Conservation (phyloP, 208 protist genomes). For the Trypanosoma vivax region DNA sequence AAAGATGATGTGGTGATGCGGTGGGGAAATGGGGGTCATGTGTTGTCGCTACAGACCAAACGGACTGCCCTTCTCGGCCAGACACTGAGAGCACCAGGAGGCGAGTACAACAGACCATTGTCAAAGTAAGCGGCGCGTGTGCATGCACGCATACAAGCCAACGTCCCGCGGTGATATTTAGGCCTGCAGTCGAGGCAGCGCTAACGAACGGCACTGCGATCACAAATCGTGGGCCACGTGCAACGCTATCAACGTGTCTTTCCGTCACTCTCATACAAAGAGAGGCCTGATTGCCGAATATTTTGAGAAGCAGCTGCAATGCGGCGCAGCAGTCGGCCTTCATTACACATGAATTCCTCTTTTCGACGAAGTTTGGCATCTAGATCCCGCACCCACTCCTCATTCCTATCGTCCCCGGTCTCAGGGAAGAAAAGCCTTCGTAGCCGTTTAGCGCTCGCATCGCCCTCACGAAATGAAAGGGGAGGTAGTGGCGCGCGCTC, state of each 20-base stretch:
- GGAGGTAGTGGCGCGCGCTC: slow-evolving; percentile 24
- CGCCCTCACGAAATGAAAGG: background rate
- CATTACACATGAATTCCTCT: slow-evolving; percentile 36
- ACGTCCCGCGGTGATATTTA: no score
- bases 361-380: slow-evolving; percentile 20
- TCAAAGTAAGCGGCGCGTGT: no score
- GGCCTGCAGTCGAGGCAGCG: no score
- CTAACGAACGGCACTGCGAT: no score
- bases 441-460: background rate
- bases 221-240: no score
- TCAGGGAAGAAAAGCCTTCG: background rate
- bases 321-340: slow-evolving; percentile 28
- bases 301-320: slow-evolving; percentile 32
- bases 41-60: no score
- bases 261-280: slow-evolving; percentile 10
- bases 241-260: background rate
- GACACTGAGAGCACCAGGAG: no score
- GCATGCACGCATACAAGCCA: no score
- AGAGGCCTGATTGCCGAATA: slow-evolving; percentile 32
- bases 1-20: no score
- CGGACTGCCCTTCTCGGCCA: no score
- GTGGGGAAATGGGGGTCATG: no score
- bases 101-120: no score
- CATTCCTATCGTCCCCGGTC: background rate
- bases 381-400: background rate